phyloP scores from a whole-genome alignment of 352 stramenopile species.

The Pythium volutum region DNA sequence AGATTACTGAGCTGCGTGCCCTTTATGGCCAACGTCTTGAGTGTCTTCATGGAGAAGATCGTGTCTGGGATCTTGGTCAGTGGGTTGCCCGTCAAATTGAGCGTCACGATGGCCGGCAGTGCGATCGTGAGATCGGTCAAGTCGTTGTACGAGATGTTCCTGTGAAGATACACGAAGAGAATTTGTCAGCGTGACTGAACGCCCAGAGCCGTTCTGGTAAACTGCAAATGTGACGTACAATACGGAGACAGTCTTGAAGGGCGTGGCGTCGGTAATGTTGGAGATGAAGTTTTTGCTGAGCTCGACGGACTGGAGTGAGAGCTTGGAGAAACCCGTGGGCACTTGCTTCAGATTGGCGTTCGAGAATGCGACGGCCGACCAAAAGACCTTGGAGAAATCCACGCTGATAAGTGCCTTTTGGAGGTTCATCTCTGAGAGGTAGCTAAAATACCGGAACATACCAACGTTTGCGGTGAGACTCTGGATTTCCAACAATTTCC shows the following conservation, averaged over 20 bases:
- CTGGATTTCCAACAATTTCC: conserved; percentile 4
- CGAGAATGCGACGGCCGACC: conserved; percentile 31
- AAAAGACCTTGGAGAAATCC: conserved; percentile 19
- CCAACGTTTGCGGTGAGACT: conserved; percentile 31
- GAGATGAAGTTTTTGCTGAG: conserved; percentile 52
- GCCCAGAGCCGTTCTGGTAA: too few species aligned
- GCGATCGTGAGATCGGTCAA: not conserved
- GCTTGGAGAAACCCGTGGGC: conserved; percentile 33
- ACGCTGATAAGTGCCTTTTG: not conserved
- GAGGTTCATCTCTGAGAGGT: conserved; percentile 31
- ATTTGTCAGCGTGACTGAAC: too few species aligned
- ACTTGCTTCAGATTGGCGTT: conserved; percentile 54
- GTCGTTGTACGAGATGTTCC: conserved; percentile 3
- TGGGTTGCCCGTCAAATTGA: conserved; percentile 46
- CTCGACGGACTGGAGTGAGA: conserved; percentile 35
- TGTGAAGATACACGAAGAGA: too few species aligned
- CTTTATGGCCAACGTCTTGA: conserved; percentile 47
- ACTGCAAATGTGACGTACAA: conserved; percentile 19
- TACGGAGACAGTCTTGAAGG: conserved; percentile 28
- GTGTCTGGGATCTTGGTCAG: conserved; percentile 42
- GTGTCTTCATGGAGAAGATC: conserved; percentile 42
- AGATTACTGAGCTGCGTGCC: conserved; percentile 60
- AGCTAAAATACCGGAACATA: conserved; percentile 36
- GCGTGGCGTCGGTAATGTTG: conserved; percentile 33
- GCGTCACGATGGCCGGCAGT: conserved; percentile 6